A percentile compares a stretch with the other conserved stretches of the same genome.
Conservation (phyloP, 2,329 filamentous ascomycete species). For the Graphilbum fragrans region DNA sequence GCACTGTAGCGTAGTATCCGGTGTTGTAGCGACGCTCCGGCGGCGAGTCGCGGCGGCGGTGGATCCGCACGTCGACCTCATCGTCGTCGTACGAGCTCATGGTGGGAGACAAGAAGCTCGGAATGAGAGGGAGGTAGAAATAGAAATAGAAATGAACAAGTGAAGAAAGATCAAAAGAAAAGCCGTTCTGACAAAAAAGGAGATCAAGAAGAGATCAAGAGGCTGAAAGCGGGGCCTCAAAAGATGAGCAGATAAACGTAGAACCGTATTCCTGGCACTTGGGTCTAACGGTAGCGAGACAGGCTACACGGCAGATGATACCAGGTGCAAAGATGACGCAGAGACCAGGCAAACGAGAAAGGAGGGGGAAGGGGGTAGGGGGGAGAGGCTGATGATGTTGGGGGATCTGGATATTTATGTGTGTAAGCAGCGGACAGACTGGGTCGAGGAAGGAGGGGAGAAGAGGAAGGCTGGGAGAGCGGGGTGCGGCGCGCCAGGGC, state of each 20-base stretch:
- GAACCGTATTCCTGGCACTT: no score
- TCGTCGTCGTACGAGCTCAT: conserved; percentile 34
- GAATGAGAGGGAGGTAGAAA: neutral
- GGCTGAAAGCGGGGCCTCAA: neutral
- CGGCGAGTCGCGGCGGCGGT: conserved; percentile 19
- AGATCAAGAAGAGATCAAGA: neutral
- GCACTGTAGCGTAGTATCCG: conserved; percentile 29
- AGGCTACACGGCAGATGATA: no score
- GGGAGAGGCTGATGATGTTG: neutral
- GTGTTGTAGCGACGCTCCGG: conserved; percentile 11
- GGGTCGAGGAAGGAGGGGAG: neutral
- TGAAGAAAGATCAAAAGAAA: neutral
- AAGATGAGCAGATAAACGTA: neutral
- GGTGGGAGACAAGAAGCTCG: neutral
- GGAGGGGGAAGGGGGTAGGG: neutral
- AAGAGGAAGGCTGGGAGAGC: conserved; percentile 10
- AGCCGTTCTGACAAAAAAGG: neutral
- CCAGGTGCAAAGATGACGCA: no score
- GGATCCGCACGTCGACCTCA: conserved; percentile 39
- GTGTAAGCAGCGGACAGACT: conserved; percentile 1
- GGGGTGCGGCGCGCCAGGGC: conserved; percentile 7
- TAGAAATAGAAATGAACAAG: neutral
- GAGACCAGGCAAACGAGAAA: no score
- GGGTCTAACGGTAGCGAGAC: no score
- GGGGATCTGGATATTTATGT: neutral